Base-by-base conservation (phyloP, 768 basidiomycete genomes). In the Russula olivacea region DNA sequence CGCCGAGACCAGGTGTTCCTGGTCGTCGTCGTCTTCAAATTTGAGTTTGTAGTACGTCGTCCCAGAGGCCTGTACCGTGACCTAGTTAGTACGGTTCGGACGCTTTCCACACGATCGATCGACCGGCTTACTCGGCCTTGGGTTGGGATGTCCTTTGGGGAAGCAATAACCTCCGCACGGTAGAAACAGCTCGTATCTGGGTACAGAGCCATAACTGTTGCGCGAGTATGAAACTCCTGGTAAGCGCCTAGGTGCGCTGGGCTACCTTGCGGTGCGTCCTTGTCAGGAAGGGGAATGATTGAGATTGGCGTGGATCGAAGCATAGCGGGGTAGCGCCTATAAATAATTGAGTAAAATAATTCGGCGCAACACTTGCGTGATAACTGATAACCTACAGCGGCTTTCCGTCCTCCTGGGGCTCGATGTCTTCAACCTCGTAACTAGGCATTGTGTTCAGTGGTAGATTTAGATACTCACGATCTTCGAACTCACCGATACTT, bases 131-230 rank as follows among this genome's bases (percentile, higher is more conserved):
- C 80, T 28, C 80, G 73, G 57, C 72, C 71, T 4, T 69, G 61
- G 0, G 74, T 72, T 28, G 72, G 74, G 32, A 76, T 69, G 55
- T 80, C 81, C 53, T 69, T 75, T 5, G 89, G 90, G 11, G 83
- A 82, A n/a, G 83, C 79, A 51, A 91, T 79, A 7, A 93, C 90
- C 69, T 91, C 88, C 8, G 91, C 91, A 30, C 88, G 87, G 70
- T 93, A 93, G 77, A 93, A 93, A 71, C 89, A 91, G 68, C 89
- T 93, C 0, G 91, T 93, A 70, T 93, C 91, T 0, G 91, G 91
- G 73, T 92, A 93, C n/a, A 93, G 76, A 1, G 89, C 91, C 81
- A 93, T 83, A 11, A 93, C 91, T 0, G 80, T 88, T 23, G 87
- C 84, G 4, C 89, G 85, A 0, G 81, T 75, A 25, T 81, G 75